Evolutionary conservation across 2,329 filamentous ascomycete genomes (phyloP), one percentile per base, ranked within the genome.

Genomic region (Neopestalotiopsis rosae): DNA sequence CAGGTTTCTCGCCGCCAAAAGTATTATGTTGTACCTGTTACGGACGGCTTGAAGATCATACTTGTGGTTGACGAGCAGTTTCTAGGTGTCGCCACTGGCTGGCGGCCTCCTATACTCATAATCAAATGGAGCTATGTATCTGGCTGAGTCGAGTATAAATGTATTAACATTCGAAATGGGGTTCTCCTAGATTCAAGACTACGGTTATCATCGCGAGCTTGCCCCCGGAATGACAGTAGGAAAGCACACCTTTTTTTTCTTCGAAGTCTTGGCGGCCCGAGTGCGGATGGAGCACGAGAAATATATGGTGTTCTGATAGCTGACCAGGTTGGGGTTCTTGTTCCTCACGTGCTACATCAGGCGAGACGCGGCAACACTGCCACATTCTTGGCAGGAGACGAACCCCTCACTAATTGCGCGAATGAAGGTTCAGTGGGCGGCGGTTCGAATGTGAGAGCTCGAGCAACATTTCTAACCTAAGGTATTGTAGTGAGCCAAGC

Each of bases 311-410:
- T 61, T 61, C 20, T 61, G 57, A 52, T 20, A 20, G 45, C 17
- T n/a, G 7, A n/a, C 20, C 42, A 9, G 45, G 14, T 20, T 52
- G 45, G 13, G n/a, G 24, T 52, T n/a, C 6, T 38, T 52, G 45
- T 17, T 52, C 17, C 45, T 52, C 45, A 52, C 45, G 45, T 52
- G 45, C 45, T 17, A 52, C 45, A 5, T 17, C 17, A 52, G 45
- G 45, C 45, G 45, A 52, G 45, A 52, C 45, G 45, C 45, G 45
- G 45, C 45, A 63, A 30, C 61, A 63, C 61, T 63, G 61, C 61
- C 61, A 38, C 61, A 24, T 20, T 63, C 61, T 63, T 63, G 61
- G 61, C 61, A 42, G 32, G 20, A 61, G 28, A 34, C 20, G 30
- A 34, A 38, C 61, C 61, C 61, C 61, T 63, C 61, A 63, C 61